Base-by-base conservation (phyloP, 2,329 filamentous ascomycete species). In the Plectosphaerella plurivora region DNA sequence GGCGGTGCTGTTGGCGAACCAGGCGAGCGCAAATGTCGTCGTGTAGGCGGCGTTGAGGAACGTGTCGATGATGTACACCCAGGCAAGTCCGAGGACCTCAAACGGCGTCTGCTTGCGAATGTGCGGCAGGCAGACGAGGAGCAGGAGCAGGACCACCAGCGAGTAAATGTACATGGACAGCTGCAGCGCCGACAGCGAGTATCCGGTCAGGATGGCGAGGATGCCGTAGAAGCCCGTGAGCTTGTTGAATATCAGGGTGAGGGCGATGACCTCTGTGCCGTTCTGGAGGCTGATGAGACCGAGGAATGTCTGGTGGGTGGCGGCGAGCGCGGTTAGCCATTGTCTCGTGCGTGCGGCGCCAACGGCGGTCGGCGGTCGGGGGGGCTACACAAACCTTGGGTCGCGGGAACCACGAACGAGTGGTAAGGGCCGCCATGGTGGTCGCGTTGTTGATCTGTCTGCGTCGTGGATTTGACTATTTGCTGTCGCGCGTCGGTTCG, bases 91-190 rank as follows among this genome's bases (percentile, higher is more conserved):
- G 24, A 97, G 78, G 61, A 85, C 89, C 64, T 95, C 86, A 52
- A 96, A 82, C 1, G 91, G 88, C 28, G 81, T 86, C 63, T 90
- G 87, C 61, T 83, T 81, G 58, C 89, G 86, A 66, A 97, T 89
- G 66, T 94, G 87, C 47, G 88, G 88, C 63, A 89, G 81, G 47
- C 96, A 84, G 62, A 84, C 81, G 49, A 82, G 77, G 59, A 89
- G 81, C 45, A 88, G 71, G 57, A 79, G 75, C 57, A 96, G 83
- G 25, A 88, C 81, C 57, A 82, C 61, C 55, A 94, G 79, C 24
- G 89, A 94, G 78, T 96, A 96, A 47, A 96, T 79, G 77, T 96
- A 97, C 79, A 95, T 94, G 53, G 88, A 89, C 53, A 96, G 80
- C 70, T 97, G 93, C 22, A 94, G 80, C 28, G 85, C 78, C 51